A percentile compares a stretch with the other conserved stretches of the same genome.
Evolutionary conservation across 164 flowering plant genomes (phyloP).

Genomic region (Euptelea pleiosperma): DNA sequence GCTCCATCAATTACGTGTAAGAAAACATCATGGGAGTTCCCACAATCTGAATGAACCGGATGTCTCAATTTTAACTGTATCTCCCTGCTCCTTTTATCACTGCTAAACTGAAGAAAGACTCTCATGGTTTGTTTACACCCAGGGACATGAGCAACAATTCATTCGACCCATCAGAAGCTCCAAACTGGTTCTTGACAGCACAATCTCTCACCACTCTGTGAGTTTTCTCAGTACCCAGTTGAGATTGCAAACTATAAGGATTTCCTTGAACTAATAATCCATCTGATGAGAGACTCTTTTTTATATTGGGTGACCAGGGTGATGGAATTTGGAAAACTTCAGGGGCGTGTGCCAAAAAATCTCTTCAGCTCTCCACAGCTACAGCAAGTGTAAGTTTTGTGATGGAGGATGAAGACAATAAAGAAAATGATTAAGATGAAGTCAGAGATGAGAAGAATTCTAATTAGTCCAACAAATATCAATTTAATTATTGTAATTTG

Average conservation of each 20-base stretch:
- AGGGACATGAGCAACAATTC: constrained; percentile 92
- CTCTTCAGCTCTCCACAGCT: constrained; percentile 66
- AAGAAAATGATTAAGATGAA: background rate
- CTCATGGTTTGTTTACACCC: constrained; percentile 4
- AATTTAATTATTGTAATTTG: background rate
- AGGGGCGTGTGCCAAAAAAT: constrained; percentile 51
- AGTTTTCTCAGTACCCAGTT: constrained; percentile 21
- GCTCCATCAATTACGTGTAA: constrained; percentile 72
- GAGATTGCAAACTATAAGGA: background rate
- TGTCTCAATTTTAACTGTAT: constrained; percentile 1
- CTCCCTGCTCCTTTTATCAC: background rate
- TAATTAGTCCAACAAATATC: background rate
- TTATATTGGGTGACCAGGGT: constrained; percentile 37
- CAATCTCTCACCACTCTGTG: constrained; percentile 80
- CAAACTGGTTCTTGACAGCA: constrained; percentile 78
- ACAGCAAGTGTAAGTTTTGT: constrained; percentile 71
- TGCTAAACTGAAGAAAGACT: background rate
- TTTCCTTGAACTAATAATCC: background rate
- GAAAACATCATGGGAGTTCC: constrained; percentile 16
- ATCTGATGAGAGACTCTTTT: constrained; percentile 7
- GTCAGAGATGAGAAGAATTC: background rate
- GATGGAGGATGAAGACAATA: background rate
- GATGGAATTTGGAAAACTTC: constrained; percentile 56
- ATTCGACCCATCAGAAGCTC: constrained; percentile 63
- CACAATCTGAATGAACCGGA: background rate